Base-by-base conservation (phyloP, 148 eudicot genomes). In the Camellia japonica region DNA sequence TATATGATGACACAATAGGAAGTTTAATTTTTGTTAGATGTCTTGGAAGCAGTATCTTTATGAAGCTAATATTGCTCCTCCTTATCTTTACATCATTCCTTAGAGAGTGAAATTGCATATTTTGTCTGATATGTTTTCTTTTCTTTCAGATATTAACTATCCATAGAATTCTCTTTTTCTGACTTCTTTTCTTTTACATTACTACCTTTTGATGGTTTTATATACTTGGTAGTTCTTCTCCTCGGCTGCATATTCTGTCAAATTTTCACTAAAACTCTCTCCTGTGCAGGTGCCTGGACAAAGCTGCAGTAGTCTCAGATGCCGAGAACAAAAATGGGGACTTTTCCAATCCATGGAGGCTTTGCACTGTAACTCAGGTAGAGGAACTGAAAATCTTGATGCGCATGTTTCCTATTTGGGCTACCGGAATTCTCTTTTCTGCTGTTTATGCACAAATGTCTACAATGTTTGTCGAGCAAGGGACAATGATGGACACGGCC, bases 371-470 rank as follows among this genome's bases (percentile, higher is more conserved):
- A 38, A 88, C 90, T 0, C 90, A 88, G 67, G 86, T 88, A 13
- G 90, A 88, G 76, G 90, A 88, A 80, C 73, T 88, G 10, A 88
- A 88, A 76, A 88, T 88, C 75, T 74, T 88, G 78, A 78, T 88
- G 67, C 88, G 90, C 46, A 88, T 88, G 90, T 85, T 88, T 51
- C 90, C 90, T 23, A 86, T 88, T 58, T 84, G 88, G 90, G 88
- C 88, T 3, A 85, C 90, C 3, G 88, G 88, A 58, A 88, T 88
- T 14, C 81, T 88, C 71, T 88, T 85, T 23, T 42, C 90, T 0
- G 87, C 87, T 47, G 87, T 86, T 56, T 83, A 85, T 72, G 86
- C 90, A 8, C 90, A 88, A 82, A 81, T 87, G 88, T 79, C 86
- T 2, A 81, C 90, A 1, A 82, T 88, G 87, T 88, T 85, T 75